These are phyloP conservation scores for Keqinozyma sinolaborantium DNA, from an alignment of 1,139 yeast genomes.

Conservation along the genomic window DNA sequence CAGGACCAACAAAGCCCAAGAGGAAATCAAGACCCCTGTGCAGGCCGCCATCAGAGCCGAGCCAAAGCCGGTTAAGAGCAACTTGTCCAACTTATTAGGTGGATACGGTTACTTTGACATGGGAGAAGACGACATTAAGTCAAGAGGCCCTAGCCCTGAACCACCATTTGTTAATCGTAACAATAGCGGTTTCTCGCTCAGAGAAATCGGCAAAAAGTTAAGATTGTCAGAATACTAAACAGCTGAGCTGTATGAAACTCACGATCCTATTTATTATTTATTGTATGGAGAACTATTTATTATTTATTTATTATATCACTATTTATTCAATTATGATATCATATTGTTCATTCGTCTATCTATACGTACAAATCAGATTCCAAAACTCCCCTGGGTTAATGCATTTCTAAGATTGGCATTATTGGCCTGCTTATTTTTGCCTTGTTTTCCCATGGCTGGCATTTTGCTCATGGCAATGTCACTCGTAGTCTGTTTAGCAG, in stretches of 20 bases:
- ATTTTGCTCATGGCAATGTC: constrained; percentile 35
- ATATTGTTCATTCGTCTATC: constrained; percentile 1
- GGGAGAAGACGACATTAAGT: constrained; percentile 66
- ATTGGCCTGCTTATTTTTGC: constrained; percentile 32
- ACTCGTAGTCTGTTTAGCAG: constrained; percentile 7
- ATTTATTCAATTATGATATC: constrained; percentile 5
- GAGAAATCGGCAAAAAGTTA: constrained; percentile 71
- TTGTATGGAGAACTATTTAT: constrained; percentile 3
- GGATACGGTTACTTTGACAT: constrained; percentile 79
- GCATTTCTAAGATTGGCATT: constrained; percentile 43
- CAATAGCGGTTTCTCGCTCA: constrained; percentile 45
- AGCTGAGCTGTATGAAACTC: too few species aligned
- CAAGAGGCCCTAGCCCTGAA: constrained; percentile 70
- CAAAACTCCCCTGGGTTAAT: constrained; percentile 38
- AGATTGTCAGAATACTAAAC: constrained; percentile 65
- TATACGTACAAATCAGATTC: constrained; percentile 22
- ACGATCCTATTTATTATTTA: constrained; percentile 5
- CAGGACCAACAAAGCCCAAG: constrained; percentile 3
- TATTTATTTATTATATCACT: constrained; percentile 7
- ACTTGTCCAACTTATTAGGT: constrained; percentile 55
- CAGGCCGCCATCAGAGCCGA: neutral
- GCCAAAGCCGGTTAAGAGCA: constrained; percentile 14
- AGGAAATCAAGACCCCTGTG: constrained; percentile 3
- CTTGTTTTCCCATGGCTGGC: constrained; percentile 31
- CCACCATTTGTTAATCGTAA: constrained; percentile 49